phyloP scores from a whole-genome alignment of 108 stramenopile genomes.

The Cyclotella cryptica region DNA sequence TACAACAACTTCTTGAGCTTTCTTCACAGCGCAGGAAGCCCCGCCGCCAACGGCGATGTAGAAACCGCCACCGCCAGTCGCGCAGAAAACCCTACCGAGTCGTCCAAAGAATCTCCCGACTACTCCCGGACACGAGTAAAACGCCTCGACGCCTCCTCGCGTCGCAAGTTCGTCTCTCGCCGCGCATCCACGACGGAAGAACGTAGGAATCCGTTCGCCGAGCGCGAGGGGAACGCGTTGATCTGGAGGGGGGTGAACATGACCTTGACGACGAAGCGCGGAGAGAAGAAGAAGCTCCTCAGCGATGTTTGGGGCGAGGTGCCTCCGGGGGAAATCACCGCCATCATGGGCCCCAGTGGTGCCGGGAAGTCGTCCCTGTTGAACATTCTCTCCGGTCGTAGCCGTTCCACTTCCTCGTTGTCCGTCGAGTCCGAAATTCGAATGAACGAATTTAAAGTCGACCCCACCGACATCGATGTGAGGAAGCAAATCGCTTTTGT shows the following conservation, averaged over 20 bases:
- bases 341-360: conserved; percentile 80
- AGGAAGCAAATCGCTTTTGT: conserved; percentile 88
- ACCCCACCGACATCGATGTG: conserved; percentile 69
- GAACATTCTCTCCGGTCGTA: conserved; percentile 82
- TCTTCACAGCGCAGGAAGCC: background rate
- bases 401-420: conserved; percentile 38
- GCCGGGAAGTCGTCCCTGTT: conserved; percentile 87
- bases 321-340: conserved; percentile 66
- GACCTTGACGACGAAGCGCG: conserved; percentile 55
- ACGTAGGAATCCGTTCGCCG: conserved; percentile 67
- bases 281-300: conserved; percentile 53
- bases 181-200: conserved; percentile 41
- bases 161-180: conserved; percentile 4
- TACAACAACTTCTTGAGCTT: conserved; percentile 2
- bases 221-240: conserved; percentile 66
- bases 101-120: too few relatives aligned
- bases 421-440: conserved; percentile 65
- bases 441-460: conserved; percentile 68
- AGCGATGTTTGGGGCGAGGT: conserved; percentile 77
- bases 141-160: background rate
- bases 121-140: too few relatives aligned
- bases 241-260: conserved; percentile 77
- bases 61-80: background rate
- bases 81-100: background rate
- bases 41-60: background rate